These are phyloP conservation scores for Symmetrospora coprosmae DNA, from an alignment of 768 basidiomycete species.

Conservation along the genomic window DNA sequence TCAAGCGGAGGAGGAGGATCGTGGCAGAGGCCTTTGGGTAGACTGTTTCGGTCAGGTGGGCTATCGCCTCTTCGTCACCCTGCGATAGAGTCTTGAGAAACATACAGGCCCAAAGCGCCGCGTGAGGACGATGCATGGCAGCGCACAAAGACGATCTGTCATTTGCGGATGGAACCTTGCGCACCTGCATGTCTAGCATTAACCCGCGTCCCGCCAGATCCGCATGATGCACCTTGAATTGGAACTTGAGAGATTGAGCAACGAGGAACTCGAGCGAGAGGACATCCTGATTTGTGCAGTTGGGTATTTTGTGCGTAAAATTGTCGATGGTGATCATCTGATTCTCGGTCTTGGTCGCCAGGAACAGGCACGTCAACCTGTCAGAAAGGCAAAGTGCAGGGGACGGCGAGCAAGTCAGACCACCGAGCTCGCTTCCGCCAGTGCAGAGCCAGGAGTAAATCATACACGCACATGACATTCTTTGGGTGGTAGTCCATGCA, in stretches of 20 bases:
- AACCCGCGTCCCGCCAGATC: slow-evolving; percentile 78
- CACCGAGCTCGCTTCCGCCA: not conserved
- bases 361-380: slow-evolving; percentile 87
- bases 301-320: slow-evolving; percentile 69
- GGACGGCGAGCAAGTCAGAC: not conserved
- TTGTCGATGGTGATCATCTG: slow-evolving; percentile 72
- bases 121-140: not conserved
- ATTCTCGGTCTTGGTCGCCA: slow-evolving; percentile 96
- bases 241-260: slow-evolving; percentile 82
- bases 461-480: slow-evolving; percentile 69
- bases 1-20: slow-evolving; percentile 66
- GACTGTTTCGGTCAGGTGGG: slow-evolving; percentile 29
- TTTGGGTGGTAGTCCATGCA: slow-evolving; percentile 99
- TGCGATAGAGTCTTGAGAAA: slow-evolving; percentile 3
- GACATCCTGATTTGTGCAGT: slow-evolving; percentile 59
- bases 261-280: slow-evolving; percentile 91
- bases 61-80: not conserved
- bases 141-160: not conserved
- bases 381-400: not conserved
- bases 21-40: slow-evolving; percentile 56
- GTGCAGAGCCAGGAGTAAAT: not conserved
- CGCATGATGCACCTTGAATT: slow-evolving; percentile 85
- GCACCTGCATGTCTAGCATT: slow-evolving; percentile 72
- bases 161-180: slow-evolving; percentile 4
- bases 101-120: not conserved